Base-by-base conservation (phyloP, 2,329 filamentous ascomycete genomes). In the Botrytis medusae region DNA sequence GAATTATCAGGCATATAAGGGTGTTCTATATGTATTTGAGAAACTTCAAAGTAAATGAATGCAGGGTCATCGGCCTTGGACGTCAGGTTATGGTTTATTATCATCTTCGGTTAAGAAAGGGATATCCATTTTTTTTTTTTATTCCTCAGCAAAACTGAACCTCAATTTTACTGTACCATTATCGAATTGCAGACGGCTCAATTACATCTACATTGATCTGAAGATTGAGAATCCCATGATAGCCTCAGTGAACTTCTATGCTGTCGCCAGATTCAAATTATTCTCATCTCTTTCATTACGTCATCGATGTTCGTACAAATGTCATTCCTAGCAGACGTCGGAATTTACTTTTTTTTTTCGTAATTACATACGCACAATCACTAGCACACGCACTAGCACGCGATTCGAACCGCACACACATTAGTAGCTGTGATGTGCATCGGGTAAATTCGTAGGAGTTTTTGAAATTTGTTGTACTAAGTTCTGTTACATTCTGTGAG, bases 151-250 rank as follows among this genome's bases (percentile, higher is more conserved):
- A 2, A 54, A 12, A n/a, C 16, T 51, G 25, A 16, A 6, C 7
- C 5, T 12, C 16, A 54, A 16, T 6, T 0, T 4, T 54, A 25
- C 12, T 22, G 5, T n/a, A 54, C 25, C 12, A n/a, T 16, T 1
- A 54, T 7, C 25, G 1, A 0, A 29, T 8, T 29, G 6, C 16
- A 6, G 29, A 14, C n/a, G 2, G 1, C 2, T 29, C n/a, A 57
- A 32, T 57, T 57, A 57, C 51, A 29, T 18, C 14, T 18, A 29
- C 16, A 7, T 4, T 57, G 0, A 29, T 18, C 51, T 57, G 5
- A 18, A 29, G 1, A 29, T 16, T 4, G 1, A 29, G 18, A 16
- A 9, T 9, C 7, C 8, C n/a, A 18, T 16, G 16, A 32, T 29
- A 4, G 29, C 2, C 6, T 57, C 51, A 18, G 2, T 57, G 0